Conservation (phyloP, 306 rosid species). For the Hylodesmum podocarpum region DNA sequence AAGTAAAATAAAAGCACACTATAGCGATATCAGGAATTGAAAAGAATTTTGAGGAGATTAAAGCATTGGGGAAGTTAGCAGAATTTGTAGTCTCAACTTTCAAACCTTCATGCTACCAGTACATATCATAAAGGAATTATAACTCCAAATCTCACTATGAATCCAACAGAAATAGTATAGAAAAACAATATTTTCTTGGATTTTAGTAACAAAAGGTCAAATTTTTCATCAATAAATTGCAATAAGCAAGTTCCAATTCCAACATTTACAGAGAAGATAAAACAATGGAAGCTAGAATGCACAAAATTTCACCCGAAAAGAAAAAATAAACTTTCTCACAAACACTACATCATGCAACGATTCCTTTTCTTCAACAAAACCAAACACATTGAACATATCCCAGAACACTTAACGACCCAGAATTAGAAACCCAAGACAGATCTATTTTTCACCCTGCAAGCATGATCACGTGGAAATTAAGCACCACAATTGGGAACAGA, state of each 20-base stretch:
- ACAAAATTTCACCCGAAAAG: not conserved
- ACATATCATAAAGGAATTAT: not conserved
- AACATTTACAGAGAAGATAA: not conserved
- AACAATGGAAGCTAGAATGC: not conserved
- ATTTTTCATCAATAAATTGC: not conserved
- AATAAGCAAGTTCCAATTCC: not conserved
- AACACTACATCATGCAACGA: constrained; percentile 11
- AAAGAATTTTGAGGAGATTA: not conserved
- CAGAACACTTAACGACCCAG: constrained; percentile 1
- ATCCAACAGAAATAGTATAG: constrained; percentile 1
- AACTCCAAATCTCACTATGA: not conserved
- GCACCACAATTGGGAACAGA: constrained; percentile 3
- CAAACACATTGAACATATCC: constrained; percentile 25
- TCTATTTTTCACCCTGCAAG: constrained; percentile 25
- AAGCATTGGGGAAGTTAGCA: not conserved
- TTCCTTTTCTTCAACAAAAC: not conserved
- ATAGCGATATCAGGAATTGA: not conserved
- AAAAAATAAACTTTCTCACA: not conserved
- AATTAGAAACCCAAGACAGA: constrained; percentile 17
- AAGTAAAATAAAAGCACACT: not conserved
- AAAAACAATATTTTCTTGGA: not conserved
- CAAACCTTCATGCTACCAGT: not conserved
- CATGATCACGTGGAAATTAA: constrained; percentile 2
- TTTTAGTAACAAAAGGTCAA: not conserved
- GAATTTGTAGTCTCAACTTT: not conserved